Conservation (phyloP, 2,329 filamentous ascomycete genomes). For the Plenodomus biglobosus region DNA sequence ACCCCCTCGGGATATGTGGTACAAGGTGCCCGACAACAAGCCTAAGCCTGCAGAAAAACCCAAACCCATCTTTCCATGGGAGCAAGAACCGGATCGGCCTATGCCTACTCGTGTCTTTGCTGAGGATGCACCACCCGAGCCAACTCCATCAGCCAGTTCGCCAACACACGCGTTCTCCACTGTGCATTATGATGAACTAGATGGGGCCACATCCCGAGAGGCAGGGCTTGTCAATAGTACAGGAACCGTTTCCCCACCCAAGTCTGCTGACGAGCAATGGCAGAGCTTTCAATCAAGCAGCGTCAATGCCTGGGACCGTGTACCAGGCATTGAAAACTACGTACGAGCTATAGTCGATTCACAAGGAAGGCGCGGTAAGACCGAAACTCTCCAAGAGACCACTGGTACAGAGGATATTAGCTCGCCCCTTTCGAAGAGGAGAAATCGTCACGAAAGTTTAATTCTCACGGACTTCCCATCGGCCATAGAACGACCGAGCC, state of each 20-base stretch:
- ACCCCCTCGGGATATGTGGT: slow-evolving; percentile 86
- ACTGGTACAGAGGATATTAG: slow-evolving; percentile 32
- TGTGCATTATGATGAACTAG: slow-evolving; percentile 30
- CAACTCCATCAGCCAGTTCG: slow-evolving; percentile 37
- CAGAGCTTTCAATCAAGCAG: slow-evolving; percentile 65
- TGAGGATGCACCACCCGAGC: slow-evolving; percentile 52
- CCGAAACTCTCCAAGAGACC: slow-evolving; percentile 41
- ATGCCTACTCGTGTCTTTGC: slow-evolving; percentile 67
- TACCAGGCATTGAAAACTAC: slow-evolving; percentile 85
- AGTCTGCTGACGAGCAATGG: slow-evolving; percentile 62
- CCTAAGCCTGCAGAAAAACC: slow-evolving; percentile 62
- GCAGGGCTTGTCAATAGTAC: slow-evolving; percentile 17
- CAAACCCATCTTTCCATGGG: slow-evolving; percentile 88
- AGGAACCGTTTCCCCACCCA: slow-evolving; percentile 22
- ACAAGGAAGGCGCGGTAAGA: slow-evolving; percentile 58
- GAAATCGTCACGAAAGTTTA: slow-evolving; percentile 56
- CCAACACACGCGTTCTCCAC: slow-evolving; percentile 34
- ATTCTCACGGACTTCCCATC: slow-evolving; percentile 86
- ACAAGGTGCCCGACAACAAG: slow-evolving; percentile 67
- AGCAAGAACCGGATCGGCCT: slow-evolving; percentile 64
- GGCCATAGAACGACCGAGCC: slow-evolving; percentile 77
- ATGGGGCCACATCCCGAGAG: slow-evolving; percentile 10
- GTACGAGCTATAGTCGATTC: slow-evolving; percentile 69
- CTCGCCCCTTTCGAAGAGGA: slow-evolving; percentile 37
- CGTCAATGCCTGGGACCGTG: slow-evolving; percentile 87